Conservation (phyloP, 495 filamentous ascomycete genomes). For the Immersiella caudata region DNA sequence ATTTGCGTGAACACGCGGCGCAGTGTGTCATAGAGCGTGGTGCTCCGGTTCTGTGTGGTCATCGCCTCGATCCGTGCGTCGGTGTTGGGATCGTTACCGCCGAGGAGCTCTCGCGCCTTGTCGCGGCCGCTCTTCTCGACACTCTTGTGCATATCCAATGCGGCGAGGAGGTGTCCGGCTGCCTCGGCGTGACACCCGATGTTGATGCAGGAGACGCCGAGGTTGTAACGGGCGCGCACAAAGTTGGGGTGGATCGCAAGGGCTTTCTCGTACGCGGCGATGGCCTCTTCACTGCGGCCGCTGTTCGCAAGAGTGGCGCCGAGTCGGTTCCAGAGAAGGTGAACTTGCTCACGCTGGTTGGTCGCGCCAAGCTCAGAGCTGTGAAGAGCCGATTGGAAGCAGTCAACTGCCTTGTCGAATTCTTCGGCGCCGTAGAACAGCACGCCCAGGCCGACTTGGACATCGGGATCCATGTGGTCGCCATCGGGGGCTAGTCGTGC, state of each 20-base stretch:
- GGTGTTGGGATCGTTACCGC: slow-evolving; percentile 51
- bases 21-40: slow-evolving; percentile 92
- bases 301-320: slow-evolving; percentile 96
- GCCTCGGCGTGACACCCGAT: slow-evolving; percentile 93
- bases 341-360: slow-evolving; percentile 76
- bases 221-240: slow-evolving; percentile 93
- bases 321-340: slow-evolving; percentile 96
- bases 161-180: slow-evolving; percentile 90
- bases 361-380: slow-evolving; percentile 74
- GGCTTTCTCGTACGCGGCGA: slow-evolving; percentile 92
- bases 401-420: slow-evolving; percentile 98
- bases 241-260: slow-evolving; percentile 90
- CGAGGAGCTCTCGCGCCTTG: slow-evolving; percentile 79
- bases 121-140: slow-evolving; percentile 84
- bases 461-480: slow-evolving; percentile 91
- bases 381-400: slow-evolving; percentile 87
- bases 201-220: slow-evolving; percentile 96
- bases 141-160: slow-evolving; percentile 94
- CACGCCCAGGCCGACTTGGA: slow-evolving; percentile 95
- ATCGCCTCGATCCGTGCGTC: slow-evolving; percentile 78
- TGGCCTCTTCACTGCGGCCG: slow-evolving; percentile 90
- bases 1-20: slow-evolving; percentile 93
- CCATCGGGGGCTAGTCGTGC: slow-evolving; percentile 88
- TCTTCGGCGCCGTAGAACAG: slow-evolving; percentile 98
- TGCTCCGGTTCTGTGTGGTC: slow-evolving; percentile 91